Conservation (phyloP, 306 rosid species). For the Cucurbita argyrosperma region DNA sequence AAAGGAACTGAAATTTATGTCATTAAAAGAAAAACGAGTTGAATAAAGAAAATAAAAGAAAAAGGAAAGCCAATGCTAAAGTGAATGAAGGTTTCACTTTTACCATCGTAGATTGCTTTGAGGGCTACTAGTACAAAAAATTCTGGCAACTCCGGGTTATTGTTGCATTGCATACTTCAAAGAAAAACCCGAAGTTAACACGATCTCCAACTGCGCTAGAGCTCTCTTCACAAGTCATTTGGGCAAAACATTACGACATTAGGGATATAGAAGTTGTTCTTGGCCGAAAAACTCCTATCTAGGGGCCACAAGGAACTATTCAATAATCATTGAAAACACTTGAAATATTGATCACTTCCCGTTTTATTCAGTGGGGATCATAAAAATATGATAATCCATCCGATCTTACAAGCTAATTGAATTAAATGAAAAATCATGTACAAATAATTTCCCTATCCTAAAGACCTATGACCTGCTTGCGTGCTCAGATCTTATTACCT, state of each 20-base stretch:
- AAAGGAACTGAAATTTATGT: not conserved
- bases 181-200: not conserved
- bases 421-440: constrained; percentile 2
- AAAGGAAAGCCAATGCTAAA: not conserved
- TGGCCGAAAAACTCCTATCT: not conserved
- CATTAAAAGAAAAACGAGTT: not conserved
- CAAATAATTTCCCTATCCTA: constrained; percentile 3
- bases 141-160: not conserved
- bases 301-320: not conserved
- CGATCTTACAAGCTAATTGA: not conserved
- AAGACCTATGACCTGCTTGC: not conserved
- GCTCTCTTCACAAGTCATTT: not conserved
- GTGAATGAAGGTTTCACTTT: not conserved
- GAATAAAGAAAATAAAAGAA: not conserved
- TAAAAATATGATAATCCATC: not conserved
- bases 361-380: not conserved
- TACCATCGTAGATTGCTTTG: not conserved
- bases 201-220: not conserved
- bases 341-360: not conserved
- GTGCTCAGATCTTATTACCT: constrained; percentile 3
- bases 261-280: not conserved
- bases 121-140: not conserved
- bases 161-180: not conserved
- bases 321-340: not conserved
- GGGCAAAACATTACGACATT: not conserved